Percentiles rank a stretch among this genome's conserved stretches.
Evolutionary conservation across 805 yeast genomes (phyloP).

Genomic region (Danielia reshetovae): DNA sequence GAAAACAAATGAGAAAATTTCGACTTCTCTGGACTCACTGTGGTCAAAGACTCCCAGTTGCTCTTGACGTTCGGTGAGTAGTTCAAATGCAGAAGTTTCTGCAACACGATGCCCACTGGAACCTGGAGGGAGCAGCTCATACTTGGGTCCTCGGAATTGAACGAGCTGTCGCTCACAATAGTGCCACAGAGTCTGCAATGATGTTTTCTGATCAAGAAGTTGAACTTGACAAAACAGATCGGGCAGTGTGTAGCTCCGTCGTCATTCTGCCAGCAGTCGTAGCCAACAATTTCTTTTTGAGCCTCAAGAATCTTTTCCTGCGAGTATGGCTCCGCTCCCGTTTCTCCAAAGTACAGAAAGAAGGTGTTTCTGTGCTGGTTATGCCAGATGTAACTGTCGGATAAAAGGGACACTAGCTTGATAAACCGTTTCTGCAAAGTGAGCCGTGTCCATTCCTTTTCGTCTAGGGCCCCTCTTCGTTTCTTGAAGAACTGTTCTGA

Average conservation of each 20-base stretch:
- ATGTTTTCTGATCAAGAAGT: constrained; percentile 64
- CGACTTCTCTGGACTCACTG: constrained; percentile 1
- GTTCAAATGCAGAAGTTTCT: constrained; percentile 35
- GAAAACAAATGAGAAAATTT: constrained; percentile 3
- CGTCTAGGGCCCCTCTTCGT: constrained; percentile 46
- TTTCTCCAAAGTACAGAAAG: constrained; percentile 1
- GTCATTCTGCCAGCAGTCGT: constrained; percentile 62
- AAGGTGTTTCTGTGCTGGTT: background rate
- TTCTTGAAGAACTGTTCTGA: constrained; percentile 37
- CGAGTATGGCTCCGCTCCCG: constrained; percentile 3
- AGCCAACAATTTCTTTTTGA: constrained; percentile 27
- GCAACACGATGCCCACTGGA: constrained; percentile 43
- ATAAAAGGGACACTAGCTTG: constrained; percentile 36
- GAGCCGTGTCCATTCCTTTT: constrained; percentile 48
- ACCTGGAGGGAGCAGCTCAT: constrained; percentile 67
- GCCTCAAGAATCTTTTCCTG: constrained; percentile 6
- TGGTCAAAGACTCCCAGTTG: constrained; percentile 14
- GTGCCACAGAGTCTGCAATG: constrained; percentile 90
- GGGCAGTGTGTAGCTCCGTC: constrained; percentile 49
- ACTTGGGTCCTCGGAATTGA: constrained; percentile 31
- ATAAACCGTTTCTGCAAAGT: constrained; percentile 57
- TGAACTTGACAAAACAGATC: constrained; percentile 58
- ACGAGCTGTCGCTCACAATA: constrained; percentile 67
- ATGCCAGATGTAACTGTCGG: constrained; percentile 2
- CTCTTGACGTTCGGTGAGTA: constrained; percentile 23